Evolutionary conservation across 2,329 filamentous ascomycete species (phyloP), one percentile per base, ranked within the genome.

Genomic region (Delphinella strobiligena): DNA sequence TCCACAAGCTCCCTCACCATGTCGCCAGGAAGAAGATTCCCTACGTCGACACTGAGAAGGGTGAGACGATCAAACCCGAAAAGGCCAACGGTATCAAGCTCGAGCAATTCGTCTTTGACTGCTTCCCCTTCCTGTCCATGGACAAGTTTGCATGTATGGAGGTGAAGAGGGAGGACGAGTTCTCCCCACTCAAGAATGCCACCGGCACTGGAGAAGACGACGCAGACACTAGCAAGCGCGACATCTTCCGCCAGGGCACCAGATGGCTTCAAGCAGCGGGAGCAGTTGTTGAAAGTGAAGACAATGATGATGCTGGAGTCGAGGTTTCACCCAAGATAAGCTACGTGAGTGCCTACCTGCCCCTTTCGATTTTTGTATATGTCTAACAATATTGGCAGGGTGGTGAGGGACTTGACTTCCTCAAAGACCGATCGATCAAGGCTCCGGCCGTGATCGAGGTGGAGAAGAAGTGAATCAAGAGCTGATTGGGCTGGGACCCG

Each of bases 11-110:
- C 38, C 89, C 89, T 12, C 91, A 96, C 62, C 91, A 98, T 69
- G 80, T 98, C 47, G 91, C 91, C 33, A 79, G 82, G 62, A 98
- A 98, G 82, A 98, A 98, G 82, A 98, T 98, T 47, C 88, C 89
- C 9, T 80, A 76, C 58, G 74, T 85, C 49, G 47, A 53, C 40
- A 72, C 80, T 11, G 70, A 81, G 57, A 80, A 73, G 22, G 88
- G 87, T 47, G 79, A 85, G 60, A 75, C 76, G 1, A 69, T 94
- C 62, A 94, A 94, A 73, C 87, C 89, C 3, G 79, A 87, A 61
- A 91, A 87, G 68, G 86, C 91, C 48, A 98, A 98, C 58, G 91
- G 91, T 50, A 88, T 98, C 74, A 98, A 98, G 72, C 76, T 98
- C 30, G 91, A 98, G 72, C 91, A 96, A 64, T 98, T 96, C 54